Base-by-base conservation (phyloP, 164 flowering plant species). In the Buxus sempervirens region DNA sequence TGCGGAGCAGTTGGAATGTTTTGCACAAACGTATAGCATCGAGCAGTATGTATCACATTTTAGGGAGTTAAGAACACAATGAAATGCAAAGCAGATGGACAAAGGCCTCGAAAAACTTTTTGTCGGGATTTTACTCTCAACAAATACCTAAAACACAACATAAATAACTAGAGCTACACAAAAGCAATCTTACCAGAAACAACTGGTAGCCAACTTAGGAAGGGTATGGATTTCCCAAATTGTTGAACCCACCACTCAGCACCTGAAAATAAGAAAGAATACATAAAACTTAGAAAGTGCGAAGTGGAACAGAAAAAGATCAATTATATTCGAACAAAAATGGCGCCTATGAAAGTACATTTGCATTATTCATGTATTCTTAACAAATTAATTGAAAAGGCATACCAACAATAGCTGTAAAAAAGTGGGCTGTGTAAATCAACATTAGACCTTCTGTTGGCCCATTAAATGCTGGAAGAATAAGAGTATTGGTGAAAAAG, bases 401-500 rank as follows among this genome's bases (percentile, higher is more conserved):
- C 85, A 64, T 88, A 96, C 99, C 99, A 63, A 91, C 96, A 63
- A 90, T 9, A 62, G 85, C 79, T 2, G 99, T 96, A 64, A 88
- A 88, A 72, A 85, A 82, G 75, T 93, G 99, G 73, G 54, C 22
- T 62, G 81, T 0, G 60, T 93, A 96, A 41, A 96, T 93, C 84
- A 96, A 77, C 96, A 90, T 85, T 63, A 96, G 94, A 67, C 99
- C 99, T 84, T 96, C 99, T 0, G 99, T 96, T 28, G 99, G 99
- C 66, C 99, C 99, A 84, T 96, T 96, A 38, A 96, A 38, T 24
- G 72, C 96, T 0, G 98, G 98, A 78, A 96, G 97, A 67, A 91
- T 82, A 55, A 96, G 96, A 2, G 96, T 93, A 70, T 96, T 88
- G 83, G 99, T 96, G 78, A 93, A 96, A 76, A 72, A 93, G 80